Evolutionary conservation across 371 early-diverging fungal genomes (phyloP), one percentile per base, ranked within the genome.

Genomic region (Saksenaea vasiformis): DNA sequence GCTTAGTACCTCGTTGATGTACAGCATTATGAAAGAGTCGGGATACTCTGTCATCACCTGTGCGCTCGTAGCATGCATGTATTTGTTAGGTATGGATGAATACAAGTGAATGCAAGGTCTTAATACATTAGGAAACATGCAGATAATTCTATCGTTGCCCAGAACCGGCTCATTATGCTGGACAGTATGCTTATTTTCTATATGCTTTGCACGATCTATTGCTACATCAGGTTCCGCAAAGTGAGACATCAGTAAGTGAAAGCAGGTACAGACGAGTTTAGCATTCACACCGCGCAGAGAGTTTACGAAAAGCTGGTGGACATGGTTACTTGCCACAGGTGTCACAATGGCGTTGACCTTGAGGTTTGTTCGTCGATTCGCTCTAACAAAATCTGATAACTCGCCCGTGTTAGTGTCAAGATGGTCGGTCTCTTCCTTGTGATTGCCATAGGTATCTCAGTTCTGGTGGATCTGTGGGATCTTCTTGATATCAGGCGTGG

Each of bases 341-440:
- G 69, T 87, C 0, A 76, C 73, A 31, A 85, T 94, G 70, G 92
- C 89, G 19, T 73, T 82, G 56, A 89, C 89, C 9, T 66, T 83
- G 35, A 87, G 90, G 86, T 89, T 26, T 28, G 11, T 70, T 36
- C 14, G 51, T 15, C 39, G 26, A 28, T n/a, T 53, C 37, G 19
- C 19, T n/a, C 35, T 24, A 38, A 15, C 27, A 31, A 15, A 27
- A 37, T 38, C 1, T n/a, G 17, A 15, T 17, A 15, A 67, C 5
- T 43, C 28, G 24, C 54, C 43, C 14, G 37, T 64, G 38, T 28
- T 71, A 93, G 95, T 61, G 93, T 96, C 71, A 98, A 98, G 72
- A 87, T 98, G 90, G 98, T 98, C 1, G 99, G 99, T 8, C 72
- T 96, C 15, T 91, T 98, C 66, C 86, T 93, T 11, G 88, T 98